Base-by-base conservation (phyloP, 2,329 filamentous ascomycete species). In the Sporothrix euskadiensis region DNA sequence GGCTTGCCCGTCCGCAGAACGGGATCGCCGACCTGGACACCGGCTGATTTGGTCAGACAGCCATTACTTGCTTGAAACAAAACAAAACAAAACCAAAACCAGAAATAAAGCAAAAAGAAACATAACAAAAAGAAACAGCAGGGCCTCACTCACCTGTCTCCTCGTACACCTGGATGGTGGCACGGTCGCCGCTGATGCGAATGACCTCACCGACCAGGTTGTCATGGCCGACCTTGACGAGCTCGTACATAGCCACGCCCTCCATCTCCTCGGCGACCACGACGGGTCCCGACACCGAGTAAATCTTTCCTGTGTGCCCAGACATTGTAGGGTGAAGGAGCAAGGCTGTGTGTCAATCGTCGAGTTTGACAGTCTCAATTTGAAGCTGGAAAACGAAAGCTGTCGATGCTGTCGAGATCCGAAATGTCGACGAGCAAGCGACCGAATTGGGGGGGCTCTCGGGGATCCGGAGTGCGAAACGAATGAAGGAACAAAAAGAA, bases 221-320 rank as follows among this genome's bases (percentile, higher is more conserved):
- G 81, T 97, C 94, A 81, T 97, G 90, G 79, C 96, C 94, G 79
- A 99, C 95, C 85, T 89, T 92, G 82, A 97, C 94, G 86, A 99
- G 88, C 86, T 99, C 96, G 90, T 98, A 98, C 96, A 99, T 99
- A 83, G 96, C 94, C 88, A 96, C 96, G 83, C 96, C 96, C 81
- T 95, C 94, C 94, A 99, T 97, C 84, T 98, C 91, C 86, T 98
- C 95, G 82, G 95, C 96, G 79, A 99, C 89, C 80, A 99, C 91
- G 87, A 99, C 96, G 81, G 96, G 96, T 78, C 77, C 77, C 65
- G 77, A 77, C 59, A 78, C 75, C 73, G 77, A 78, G 75, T 78
- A 78, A 72, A 78, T 77, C 75, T 78, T 78, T 70, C 77, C 77
- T 7, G 49, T 52, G 69, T 77, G 72, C 32, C 75, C 75, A 8